Evolutionary conservation across 2,329 filamentous ascomycete species (phyloP).

Genomic region (Cladosporium sp.): DNA sequence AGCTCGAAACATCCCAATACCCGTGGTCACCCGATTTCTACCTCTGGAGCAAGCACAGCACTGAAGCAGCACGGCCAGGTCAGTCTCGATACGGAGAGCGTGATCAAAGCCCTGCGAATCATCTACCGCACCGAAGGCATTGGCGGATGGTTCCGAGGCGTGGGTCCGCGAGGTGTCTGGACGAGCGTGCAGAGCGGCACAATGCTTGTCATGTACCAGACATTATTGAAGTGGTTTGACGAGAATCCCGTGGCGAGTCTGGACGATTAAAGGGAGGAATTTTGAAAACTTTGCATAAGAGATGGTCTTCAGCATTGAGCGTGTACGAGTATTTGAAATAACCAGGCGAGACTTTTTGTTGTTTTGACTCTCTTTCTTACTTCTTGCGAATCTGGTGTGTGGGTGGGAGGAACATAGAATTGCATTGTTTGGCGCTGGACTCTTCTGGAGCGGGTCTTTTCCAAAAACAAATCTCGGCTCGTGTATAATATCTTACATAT

Average conservation of each 20-base stretch:
- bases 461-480: slow-evolving; percentile 8
- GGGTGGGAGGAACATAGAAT: background rate
- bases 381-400: background rate
- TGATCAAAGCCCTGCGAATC: slow-evolving; percentile 74
- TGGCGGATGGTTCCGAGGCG: slow-evolving; percentile 86
- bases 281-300: background rate
- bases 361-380: too few relatives aligned
- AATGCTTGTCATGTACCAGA: slow-evolving; percentile 95
- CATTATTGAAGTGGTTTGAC: slow-evolving; percentile 72
- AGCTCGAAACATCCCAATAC: slow-evolving; percentile 15
- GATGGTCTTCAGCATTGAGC: background rate
- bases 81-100: slow-evolving; percentile 81
- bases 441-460: background rate
- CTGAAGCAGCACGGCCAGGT: slow-evolving; percentile 73
- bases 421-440: slow-evolving; percentile 11
- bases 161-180: slow-evolving; percentile 90
- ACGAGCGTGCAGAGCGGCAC: slow-evolving; percentile 95
- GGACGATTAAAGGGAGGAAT: slow-evolving; percentile 2
- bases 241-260: slow-evolving; percentile 37
- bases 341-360: background rate
- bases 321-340: slow-evolving; percentile 8
- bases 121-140: slow-evolving; percentile 90
- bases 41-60: slow-evolving; percentile 80
- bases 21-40: slow-evolving; percentile 60
- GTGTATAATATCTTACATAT: slow-evolving; percentile 12